These are phyloP conservation scores for Lanmaoa pseudosensibilis DNA, from an alignment of 768 basidiomycete species.

Conservation along the genomic window DNA sequence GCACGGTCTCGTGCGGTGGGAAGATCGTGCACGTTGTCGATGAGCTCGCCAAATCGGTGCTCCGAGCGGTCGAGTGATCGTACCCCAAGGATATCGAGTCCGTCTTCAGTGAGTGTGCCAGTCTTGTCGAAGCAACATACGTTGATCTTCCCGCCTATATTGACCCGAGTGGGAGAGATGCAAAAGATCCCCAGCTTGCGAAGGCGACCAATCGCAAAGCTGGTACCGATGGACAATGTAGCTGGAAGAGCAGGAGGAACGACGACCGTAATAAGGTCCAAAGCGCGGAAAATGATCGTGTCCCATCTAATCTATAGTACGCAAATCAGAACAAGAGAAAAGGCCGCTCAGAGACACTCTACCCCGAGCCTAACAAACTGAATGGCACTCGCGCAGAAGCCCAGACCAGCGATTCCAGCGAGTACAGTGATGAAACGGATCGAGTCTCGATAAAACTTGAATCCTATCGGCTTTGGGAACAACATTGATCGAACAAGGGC, in stretches of 20 bases:
- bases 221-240: conserved; percentile 94
- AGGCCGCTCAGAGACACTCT: conserved; percentile 8
- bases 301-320: conserved; percentile 73
- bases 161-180: conserved; percentile 94
- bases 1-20: conserved; percentile 72
- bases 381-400: conserved; percentile 88
- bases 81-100: conserved; percentile 93
- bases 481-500: conserved; percentile 95
- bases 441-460: conserved; percentile 97
- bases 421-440: conserved; percentile 89
- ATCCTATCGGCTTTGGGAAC: conserved; percentile 97
- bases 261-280: conserved; percentile 95
- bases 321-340: conserved; percentile 1
- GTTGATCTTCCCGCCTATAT: conserved; percentile 94
- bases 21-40: conserved; percentile 83
- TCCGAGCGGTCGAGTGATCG: conserved; percentile 76
- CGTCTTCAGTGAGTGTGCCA: conserved; percentile 97
- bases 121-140: conserved; percentile 99
- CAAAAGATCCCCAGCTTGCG: conserved; percentile 90
- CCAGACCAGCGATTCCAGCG: conserved; percentile 85
- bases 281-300: conserved; percentile 86
- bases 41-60: conserved; percentile 85
- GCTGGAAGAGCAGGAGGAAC: conserved; percentile 97
- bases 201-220: conserved; percentile 87
- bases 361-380: conserved; percentile 92